Evolutionary conservation across 106 monocot genomes (phyloP), one percentile per base, ranked within the genome.

Genomic region (Dactylorhiza incarnata): DNA sequence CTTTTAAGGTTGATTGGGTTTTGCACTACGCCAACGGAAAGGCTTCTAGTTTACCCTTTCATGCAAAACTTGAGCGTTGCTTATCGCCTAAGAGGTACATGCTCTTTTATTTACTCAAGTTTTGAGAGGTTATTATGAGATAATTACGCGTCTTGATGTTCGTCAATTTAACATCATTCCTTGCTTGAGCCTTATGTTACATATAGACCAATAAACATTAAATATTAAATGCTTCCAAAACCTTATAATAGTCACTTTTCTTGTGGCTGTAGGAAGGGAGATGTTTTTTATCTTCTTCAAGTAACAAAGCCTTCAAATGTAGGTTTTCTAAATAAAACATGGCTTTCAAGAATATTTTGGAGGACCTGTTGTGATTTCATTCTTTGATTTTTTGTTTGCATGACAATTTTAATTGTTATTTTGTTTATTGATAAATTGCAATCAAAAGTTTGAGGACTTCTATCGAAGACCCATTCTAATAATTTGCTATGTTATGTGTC

Each of bases 61-160:
- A 90, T 90, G 89, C 89, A 87, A 74, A 90, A 90, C 52, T 46
- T 90, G 45, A 90, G 89, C 73, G 89, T 90, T 72, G 89, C 89
- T 20, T 90, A 87, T 45, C 82, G 87, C 56, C 78, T 90, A 67
- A 78, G 89, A 90, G 89, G 89, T 89, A 86, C 20, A 52, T 26
- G 23, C 22, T 56, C 16, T 62, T 75, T 13, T 7, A 10, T 66
- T 37, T 3, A 3, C 12, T 37, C 66, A 59, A 17, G 17, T 17
- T 8, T 26, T 5, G 5, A 12, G 37, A 26, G 66, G 29, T 37
- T 66, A 26, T n/a, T 63, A 66, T 66, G 10, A 66, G 66, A 20
- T 66, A 37, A 66, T 37, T 66, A 66, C 66, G 4, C 13, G 12
- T 66, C 37, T 13, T 26, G 29, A 10, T 66, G 7, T 14, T 66